A percentile compares a stretch with the other conserved stretches of the same genome.
Conservation (phyloP, 352 stramenopile genomes). For the Phytophthora foliorum region DNA sequence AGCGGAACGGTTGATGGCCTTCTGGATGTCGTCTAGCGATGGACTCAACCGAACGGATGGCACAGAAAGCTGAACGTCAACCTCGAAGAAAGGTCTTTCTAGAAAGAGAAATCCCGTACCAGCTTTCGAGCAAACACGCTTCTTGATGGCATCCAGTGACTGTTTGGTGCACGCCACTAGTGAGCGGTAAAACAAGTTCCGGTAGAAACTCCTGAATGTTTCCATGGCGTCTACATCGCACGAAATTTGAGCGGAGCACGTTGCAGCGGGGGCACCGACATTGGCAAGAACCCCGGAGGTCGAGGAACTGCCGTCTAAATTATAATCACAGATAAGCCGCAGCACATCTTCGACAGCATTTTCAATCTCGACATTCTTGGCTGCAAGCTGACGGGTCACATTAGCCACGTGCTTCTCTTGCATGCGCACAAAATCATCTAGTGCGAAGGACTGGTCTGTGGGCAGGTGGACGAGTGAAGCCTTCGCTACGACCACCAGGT, state of each 20-base stretch:
- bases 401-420: slow-evolving; percentile 81
- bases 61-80: slow-evolving; percentile 87
- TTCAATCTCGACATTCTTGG: slow-evolving; percentile 90
- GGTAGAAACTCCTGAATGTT: slow-evolving; percentile 80
- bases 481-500: slow-evolving; percentile 84
- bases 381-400: slow-evolving; percentile 67
- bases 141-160: slow-evolving; percentile 87
- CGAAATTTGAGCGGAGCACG: slow-evolving; percentile 13
- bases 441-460: slow-evolving; percentile 83
- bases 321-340: slow-evolving; percentile 72
- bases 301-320: slow-evolving; percentile 49
- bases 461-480: slow-evolving; percentile 83
- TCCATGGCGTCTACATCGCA: slow-evolving; percentile 53
- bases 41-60: slow-evolving; percentile 84
- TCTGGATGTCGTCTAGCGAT: slow-evolving; percentile 88
- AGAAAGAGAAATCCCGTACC: slow-evolving; percentile 86
- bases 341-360: slow-evolving; percentile 89
- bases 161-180: slow-evolving; percentile 85
- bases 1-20: slow-evolving; percentile 84
- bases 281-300: slow-evolving; percentile 1
- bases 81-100: slow-evolving; percentile 88
- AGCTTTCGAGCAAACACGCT: slow-evolving; percentile 82
- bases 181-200: slow-evolving; percentile 84
- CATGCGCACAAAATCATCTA: slow-evolving; percentile 89
- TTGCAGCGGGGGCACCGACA: not conserved